Base-by-base conservation (phyloP, 768 basidiomycete species). In the Pleurotus tuoliensis region DNA sequence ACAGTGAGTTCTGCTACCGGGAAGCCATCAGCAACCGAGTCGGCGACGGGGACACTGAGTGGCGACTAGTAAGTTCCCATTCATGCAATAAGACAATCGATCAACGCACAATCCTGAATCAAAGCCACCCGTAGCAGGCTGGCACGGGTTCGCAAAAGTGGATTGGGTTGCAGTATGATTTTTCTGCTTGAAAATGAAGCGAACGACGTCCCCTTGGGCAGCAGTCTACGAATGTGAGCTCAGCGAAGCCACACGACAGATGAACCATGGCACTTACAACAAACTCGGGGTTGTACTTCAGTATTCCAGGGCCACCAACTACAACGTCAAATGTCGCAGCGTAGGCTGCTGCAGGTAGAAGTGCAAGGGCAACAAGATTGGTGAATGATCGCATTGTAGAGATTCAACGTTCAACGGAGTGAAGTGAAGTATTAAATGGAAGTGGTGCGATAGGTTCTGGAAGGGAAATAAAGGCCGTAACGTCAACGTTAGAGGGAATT, bases 101-200 rank as follows among this genome's bases (percentile, higher is more conserved):
- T 34, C 9, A 34, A 34, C 30, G 2, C 58, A 85, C 83, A 83
- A 84, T 59, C 78, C 80, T 43, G 82, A 75, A 63, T 86, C 82
- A 61, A 87, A 84, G 11, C 83, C 84, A 55, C 64, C 70, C 0
- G 63, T 51, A 8, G 68, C 48, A 5, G 68, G 69, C 0, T 64
- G 46, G 60, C 84, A 87, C 3, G 84, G 84, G 9, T 61, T 67
- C 0, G 64, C 69, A n/a, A 86, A 72, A 1, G 79, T 69, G 4
- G 82, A 83, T 58, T 84, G 83, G 1, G 82, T 83, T 16, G 73
- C 81, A 5, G 82, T 84, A 55, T 81, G 83, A 64, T 84, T 86
- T 62, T 81, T 78, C 66, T 80, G 78, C 61, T 73, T 60, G 72
- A 86, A 85, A 22, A 62, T 71, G 63, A 86, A 86, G 40, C 65